Base-by-base conservation (phyloP, 2,329 filamentous ascomycete species). In the Pezicula carpinea region DNA sequence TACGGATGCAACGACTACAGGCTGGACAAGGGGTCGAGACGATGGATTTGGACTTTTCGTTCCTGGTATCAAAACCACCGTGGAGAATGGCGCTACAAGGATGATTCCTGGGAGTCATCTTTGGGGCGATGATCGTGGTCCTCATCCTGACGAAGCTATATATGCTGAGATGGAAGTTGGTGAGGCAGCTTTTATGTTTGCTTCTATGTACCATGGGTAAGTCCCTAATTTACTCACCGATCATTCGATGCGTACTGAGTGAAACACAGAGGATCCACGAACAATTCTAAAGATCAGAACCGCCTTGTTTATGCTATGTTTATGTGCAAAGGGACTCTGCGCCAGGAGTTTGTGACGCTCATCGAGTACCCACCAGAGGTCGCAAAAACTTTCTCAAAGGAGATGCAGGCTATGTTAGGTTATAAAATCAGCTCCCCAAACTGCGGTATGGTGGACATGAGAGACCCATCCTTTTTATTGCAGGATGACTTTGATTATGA, bases 51-150 rank as follows among this genome's bases (percentile, higher is more conserved):
- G 51, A 10, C 40, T 53, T 14, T 50, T 53, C 14, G 51, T 53
- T n/a, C 48, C 48, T 6, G 51, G 51, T 6, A 53, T 48, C 26
- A 53, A 47, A 11, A 46, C 31, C 3, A 50, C 51, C 3, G 17
- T 48, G 2, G 45, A 43, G 22, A 55, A 55, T 17, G 53, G 53
- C 5, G 53, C 53, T 13, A 55, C 53, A 5, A 40, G 46, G 8
- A 43, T 55, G 26, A 44, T 55, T 31, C 53, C 53, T 11, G 53
- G 53, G 10, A 51, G 48, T 10, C 51, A 55, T 43, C 48, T 53
- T 39, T 55, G 53, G 53, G 53, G 49, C 1, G 47, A 52, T 44
- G 49, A 52, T n/a, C 32, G 43, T 14, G 48, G 51, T 5, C 49
- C 53, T 1, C 46, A 49, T 26, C 44, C 49, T 10, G 45, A 51